Conservation (phyloP, 805 yeast genomes). For the Yarrowia yakushimensis region DNA sequence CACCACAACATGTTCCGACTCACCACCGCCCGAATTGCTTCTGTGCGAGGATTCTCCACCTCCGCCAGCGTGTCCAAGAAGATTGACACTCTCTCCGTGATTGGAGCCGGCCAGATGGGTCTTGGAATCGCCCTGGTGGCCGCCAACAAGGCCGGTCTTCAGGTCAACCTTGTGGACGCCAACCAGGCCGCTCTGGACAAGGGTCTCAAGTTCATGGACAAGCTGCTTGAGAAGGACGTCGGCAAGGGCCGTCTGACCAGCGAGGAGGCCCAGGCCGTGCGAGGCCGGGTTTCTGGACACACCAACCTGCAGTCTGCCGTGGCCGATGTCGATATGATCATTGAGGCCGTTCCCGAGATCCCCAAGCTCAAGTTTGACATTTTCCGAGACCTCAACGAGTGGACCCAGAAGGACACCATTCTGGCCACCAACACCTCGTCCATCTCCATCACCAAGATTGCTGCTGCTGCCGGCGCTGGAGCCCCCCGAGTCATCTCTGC, state of each 20-base stretch:
- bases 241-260: conserved; percentile 38
- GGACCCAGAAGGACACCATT: conserved; percentile 35
- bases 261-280: conserved; percentile 36
- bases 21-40: conserved; percentile 5
- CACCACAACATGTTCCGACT: conserved; percentile 12
- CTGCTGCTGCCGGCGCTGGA: conserved; percentile 44
- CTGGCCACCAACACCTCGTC: conserved; percentile 45
- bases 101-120: conserved; percentile 48
- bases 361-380: conserved; percentile 39
- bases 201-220: conserved; percentile 39
- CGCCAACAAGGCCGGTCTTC: conserved; percentile 40
- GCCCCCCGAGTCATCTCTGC: conserved; percentile 43
- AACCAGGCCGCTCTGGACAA: conserved; percentile 37
- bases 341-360: conserved; percentile 46
- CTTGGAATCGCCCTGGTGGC: conserved; percentile 45
- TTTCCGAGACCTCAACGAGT: conserved; percentile 38
- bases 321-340: conserved; percentile 39
- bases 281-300: conserved; percentile 32
- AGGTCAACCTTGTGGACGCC: conserved; percentile 40
- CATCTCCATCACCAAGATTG: conserved; percentile 44
- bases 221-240: conserved; percentile 41
- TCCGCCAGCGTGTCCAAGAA: conserved; percentile 10
- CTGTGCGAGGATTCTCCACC: conserved; percentile 15
- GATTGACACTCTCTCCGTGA: conserved; percentile 37
- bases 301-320: conserved; percentile 34